Conservation (phyloP, 176 grass and related monocot genomes). For the Oryza punctata region DNA sequence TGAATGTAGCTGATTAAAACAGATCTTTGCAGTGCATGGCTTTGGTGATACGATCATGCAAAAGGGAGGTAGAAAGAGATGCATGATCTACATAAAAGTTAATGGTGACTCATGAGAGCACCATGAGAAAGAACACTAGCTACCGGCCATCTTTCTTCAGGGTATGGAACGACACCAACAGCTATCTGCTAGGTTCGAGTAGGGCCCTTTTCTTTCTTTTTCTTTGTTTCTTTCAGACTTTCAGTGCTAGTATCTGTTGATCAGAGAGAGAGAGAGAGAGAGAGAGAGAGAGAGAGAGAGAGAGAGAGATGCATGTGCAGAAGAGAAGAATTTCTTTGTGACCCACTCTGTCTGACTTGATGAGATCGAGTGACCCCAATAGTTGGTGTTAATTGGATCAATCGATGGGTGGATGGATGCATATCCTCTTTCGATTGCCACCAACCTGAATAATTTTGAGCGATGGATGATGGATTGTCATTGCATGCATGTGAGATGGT, state of each 20-base stretch:
- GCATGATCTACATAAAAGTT: neutral
- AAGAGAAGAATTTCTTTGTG: neutral
- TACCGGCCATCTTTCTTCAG: neutral
- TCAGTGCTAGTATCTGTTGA: neutral
- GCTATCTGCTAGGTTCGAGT: neutral
- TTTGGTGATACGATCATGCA: neutral
- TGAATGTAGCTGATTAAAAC: neutral
- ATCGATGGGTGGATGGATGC: neutral
- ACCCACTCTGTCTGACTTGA: neutral
- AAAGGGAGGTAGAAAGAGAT: neutral
- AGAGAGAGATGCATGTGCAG: neutral
- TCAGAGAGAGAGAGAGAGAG: too few species aligned
- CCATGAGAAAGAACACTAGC: neutral
- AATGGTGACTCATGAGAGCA: neutral
- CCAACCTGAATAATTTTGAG: slow-evolving; percentile 23
- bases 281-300: neutral
- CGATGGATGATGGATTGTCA: neutral
- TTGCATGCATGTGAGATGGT: slow-evolving; percentile 5
- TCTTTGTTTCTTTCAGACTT: neutral
- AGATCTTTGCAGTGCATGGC: neutral
- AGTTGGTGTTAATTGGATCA: neutral
- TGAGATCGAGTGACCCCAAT: neutral
- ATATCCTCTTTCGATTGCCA: neutral
- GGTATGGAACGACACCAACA: neutral
- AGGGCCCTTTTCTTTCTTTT: neutral